Evolutionary conservation across 148 eudicot genomes (phyloP).

Genomic region (Rhododendron griersonianum): DNA sequence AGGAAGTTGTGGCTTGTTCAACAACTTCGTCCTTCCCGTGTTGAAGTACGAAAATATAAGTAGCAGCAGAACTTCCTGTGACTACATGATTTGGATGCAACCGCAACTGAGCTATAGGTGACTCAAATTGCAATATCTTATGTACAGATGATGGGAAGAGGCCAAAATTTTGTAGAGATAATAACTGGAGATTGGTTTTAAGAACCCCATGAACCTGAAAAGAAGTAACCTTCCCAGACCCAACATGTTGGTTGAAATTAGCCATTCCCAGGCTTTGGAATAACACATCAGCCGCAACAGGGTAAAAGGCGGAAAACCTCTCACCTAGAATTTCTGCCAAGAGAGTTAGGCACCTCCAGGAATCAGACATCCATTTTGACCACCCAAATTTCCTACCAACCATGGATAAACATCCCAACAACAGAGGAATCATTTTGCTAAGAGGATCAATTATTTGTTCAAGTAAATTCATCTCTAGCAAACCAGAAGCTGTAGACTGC

Average conservation of each 20-base stretch:
- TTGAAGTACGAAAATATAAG: slow-evolving; percentile 89
- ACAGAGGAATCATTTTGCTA: slow-evolving; percentile 63
- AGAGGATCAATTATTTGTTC: slow-evolving; percentile 81
- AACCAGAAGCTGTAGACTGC: slow-evolving; percentile 90
- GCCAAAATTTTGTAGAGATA: slow-evolving; percentile 85
- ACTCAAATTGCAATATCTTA: slow-evolving; percentile 66
- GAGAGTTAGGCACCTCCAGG: slow-evolving; percentile 95
- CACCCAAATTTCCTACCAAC: slow-evolving; percentile 87
- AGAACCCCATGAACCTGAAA: slow-evolving; percentile 93
- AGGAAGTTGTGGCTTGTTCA: slow-evolving; percentile 47
- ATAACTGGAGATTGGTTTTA: slow-evolving; percentile 85
- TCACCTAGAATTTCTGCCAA: slow-evolving; percentile 93
- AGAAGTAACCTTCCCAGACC: slow-evolving; percentile 45
- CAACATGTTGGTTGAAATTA: slow-evolving; percentile 18
- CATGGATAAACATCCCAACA: slow-evolving; percentile 66
- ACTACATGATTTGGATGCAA: slow-evolving; percentile 90
- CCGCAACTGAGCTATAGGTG: slow-evolving; percentile 78
- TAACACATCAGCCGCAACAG: slow-evolving; percentile 65
- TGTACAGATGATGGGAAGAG: slow-evolving; percentile 69
- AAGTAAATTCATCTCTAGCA: slow-evolving; percentile 77
- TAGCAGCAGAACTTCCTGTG: slow-evolving; percentile 82
- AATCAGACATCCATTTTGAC: slow-evolving; percentile 86
- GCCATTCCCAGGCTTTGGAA: slow-evolving; percentile 63
- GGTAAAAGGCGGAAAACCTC: slow-evolving; percentile 63
- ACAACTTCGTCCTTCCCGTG: slow-evolving; percentile 76